Conservation (phyloP, 176 grass and related monocot genomes). For the Zoysia pacifica region DNA sequence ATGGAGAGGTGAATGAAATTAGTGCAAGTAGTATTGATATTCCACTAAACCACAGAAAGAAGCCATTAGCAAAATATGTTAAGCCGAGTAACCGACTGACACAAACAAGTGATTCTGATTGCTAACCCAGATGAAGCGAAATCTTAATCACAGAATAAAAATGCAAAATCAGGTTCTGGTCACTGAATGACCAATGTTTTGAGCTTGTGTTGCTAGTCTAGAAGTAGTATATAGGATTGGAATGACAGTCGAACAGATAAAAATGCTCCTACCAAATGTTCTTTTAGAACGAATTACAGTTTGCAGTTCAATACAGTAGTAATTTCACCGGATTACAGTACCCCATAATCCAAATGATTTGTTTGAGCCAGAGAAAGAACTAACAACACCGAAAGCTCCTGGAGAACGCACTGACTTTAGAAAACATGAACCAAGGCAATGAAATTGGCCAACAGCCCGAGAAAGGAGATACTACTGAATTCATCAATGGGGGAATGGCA, state of each 20-base stretch:
- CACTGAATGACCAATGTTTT: not conserved
- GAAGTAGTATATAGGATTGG: not conserved
- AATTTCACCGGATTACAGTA: slow-evolving; percentile 18
- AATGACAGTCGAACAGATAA: not conserved
- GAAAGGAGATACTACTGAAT: not conserved
- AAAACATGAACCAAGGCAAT: not conserved
- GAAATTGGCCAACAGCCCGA: slow-evolving; percentile 1
- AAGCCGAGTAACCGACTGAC: not conserved
- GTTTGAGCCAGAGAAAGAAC: not conserved
- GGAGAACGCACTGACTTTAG: not conserved
- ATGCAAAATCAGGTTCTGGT: not conserved
- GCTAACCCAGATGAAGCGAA: not conserved
- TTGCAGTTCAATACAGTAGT: not conserved
- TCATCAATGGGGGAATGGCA: not conserved
- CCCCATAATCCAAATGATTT: not conserved
- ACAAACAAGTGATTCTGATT: not conserved
- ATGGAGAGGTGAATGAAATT: slow-evolving; percentile 17
- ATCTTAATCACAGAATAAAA: not conserved
- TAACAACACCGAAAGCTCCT: slow-evolving; percentile 3
- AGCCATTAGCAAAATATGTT: slow-evolving; percentile 3
- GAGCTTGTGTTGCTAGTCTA: not conserved
- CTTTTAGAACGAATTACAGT: not conserved
- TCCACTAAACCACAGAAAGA: slow-evolving; percentile 22
- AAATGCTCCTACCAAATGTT: not conserved
- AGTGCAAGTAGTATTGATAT: slow-evolving; percentile 6